phyloP scores from a whole-genome alignment of 306 rosid genomes.

The Dalbergia oliveri region DNA sequence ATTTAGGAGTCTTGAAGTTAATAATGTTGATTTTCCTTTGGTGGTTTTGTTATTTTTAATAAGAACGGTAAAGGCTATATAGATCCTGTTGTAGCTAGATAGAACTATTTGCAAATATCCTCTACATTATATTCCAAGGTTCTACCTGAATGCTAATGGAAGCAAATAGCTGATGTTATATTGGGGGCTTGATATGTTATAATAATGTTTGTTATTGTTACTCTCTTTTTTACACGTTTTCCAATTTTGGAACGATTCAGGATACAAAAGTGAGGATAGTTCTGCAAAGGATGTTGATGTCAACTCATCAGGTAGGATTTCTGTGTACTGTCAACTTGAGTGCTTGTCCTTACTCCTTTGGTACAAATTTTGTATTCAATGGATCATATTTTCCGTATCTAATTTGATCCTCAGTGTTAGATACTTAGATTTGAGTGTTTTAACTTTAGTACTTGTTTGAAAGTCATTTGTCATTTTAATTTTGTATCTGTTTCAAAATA shows the following conservation, averaged over 20 bases:
- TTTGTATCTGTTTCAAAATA: neutral
- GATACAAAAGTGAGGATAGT: constrained; percentile 80
- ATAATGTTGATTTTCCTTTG: neutral
- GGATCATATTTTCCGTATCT: constrained; percentile 11
- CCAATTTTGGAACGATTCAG: constrained; percentile 47
- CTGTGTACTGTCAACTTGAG: constrained; percentile 34
- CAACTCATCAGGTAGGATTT: constrained; percentile 63
- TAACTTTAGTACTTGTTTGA: neutral
- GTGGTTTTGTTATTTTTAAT: neutral
- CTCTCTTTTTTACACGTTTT: neutral
- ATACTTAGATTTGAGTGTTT: constrained; percentile 1
- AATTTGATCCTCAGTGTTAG: constrained; percentile 5
- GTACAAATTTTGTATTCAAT: neutral
- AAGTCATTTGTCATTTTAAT: constrained; percentile 10
- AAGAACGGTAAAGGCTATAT: neutral
- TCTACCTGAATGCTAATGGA: neutral
- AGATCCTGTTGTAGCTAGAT: neutral
- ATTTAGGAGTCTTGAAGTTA: neutral
- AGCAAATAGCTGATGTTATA: neutral
- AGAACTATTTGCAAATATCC: neutral
- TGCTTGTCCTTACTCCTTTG: constrained; percentile 16
- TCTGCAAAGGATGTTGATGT: constrained; percentile 65
- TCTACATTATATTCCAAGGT: neutral
- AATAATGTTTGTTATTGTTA: constrained; percentile 1
- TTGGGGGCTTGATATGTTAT: constrained; percentile 1